These are phyloP conservation scores for Oryza meyeriana DNA, from an alignment of 176 grass and related monocot species.

Conservation along the genomic window DNA sequence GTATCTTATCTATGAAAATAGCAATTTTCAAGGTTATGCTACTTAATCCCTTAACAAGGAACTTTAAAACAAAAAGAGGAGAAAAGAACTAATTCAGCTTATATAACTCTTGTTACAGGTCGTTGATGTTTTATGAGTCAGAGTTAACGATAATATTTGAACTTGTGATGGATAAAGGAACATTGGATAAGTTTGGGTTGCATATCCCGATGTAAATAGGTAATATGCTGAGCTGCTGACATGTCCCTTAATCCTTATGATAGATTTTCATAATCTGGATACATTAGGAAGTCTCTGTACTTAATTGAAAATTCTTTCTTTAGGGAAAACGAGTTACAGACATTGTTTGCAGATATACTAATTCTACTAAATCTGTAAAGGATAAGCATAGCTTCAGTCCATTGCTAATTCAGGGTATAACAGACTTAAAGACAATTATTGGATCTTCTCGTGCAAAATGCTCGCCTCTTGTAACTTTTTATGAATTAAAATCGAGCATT, in stretches of 20 bases:
- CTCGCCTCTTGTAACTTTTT: too few species aligned
- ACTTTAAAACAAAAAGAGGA: background rate
- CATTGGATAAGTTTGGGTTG: constrained; percentile 72
- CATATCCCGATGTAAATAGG: constrained; percentile 93
- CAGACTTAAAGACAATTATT: too few species aligned
- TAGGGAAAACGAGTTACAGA: background rate
- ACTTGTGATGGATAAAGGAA: constrained; percentile 93
- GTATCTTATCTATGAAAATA: background rate
- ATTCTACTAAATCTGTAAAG: too few species aligned
- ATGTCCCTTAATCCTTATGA: background rate
- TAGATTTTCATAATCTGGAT: background rate
- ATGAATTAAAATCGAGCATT: too few species aligned
- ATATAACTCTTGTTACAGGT: too few species aligned
- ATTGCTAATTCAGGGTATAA: too few species aligned
- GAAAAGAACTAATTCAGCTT: background rate
- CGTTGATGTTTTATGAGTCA: constrained; percentile 84
- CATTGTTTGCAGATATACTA: background rate
- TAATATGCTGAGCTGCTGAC: constrained; percentile 17
- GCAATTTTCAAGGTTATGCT: background rate
- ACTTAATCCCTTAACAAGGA: background rate
- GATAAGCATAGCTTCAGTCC: too few species aligned
- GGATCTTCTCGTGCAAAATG: too few species aligned
- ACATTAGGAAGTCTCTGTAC: too few species aligned
- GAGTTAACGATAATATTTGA: constrained; percentile 77
- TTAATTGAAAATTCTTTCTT: too few species aligned